A percentile compares a stretch with the other conserved stretches of the same genome.
phyloP scores from a whole-genome alignment of 2,329 filamentous ascomycete species.

The Balansia obtecta region DNA sequence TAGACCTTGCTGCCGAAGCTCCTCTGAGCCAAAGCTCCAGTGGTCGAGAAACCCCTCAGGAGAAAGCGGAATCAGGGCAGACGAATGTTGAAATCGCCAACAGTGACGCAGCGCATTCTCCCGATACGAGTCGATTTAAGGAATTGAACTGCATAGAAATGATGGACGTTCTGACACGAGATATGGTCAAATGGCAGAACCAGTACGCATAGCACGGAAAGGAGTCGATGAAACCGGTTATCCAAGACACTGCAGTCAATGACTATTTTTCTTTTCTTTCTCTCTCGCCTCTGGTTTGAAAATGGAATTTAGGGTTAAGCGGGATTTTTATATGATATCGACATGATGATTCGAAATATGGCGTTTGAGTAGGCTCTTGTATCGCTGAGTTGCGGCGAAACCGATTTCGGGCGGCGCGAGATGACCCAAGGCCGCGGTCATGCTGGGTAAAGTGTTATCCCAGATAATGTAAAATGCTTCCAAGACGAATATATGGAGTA shows the following conservation, averaged over 20 bases:
- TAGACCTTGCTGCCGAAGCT: conserved; percentile 65
- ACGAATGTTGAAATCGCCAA: conserved; percentile 21
- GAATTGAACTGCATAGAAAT: conserved; percentile 71
- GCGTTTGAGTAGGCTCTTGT: conserved; percentile 9
- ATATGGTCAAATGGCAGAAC: conserved; percentile 77
- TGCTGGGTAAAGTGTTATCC: too few species aligned
- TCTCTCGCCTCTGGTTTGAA: not conserved
- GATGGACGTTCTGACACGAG: conserved; percentile 76
- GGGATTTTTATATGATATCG: conserved; percentile 3
- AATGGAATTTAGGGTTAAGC: not conserved
- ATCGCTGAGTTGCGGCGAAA: conserved; percentile 3
- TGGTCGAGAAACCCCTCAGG: conserved; percentile 22
- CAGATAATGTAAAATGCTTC: too few species aligned
- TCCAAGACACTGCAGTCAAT: not conserved
- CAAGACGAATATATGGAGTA: too few species aligned
- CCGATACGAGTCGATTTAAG: conserved; percentile 48
- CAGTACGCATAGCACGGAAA: conserved; percentile 38
- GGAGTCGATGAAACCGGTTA: not conserved
- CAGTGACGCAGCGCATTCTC: conserved; percentile 12
- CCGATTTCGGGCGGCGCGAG: not conserved
- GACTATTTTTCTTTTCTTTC: not conserved
- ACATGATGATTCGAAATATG: conserved; percentile 2
- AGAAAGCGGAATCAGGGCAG: conserved; percentile 22
- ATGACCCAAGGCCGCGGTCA: not conserved
- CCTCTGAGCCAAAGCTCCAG: conserved; percentile 26